phyloP scores from a whole-genome alignment of 305 asterid species.

The Plantago rigida region DNA sequence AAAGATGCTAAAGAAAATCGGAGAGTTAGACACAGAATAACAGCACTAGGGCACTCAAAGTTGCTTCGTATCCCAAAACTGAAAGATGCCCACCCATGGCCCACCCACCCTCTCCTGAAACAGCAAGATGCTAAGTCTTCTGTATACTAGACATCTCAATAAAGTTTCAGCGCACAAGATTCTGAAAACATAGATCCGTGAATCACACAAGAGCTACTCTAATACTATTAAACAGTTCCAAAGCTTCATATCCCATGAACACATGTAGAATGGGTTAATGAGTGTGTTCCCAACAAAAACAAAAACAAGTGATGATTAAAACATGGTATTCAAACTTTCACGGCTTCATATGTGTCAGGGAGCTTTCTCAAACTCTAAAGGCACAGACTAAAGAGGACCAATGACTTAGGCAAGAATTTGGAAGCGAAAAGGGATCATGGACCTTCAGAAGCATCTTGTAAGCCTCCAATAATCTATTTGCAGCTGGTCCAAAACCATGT shows the following conservation, averaged over 20 bases:
- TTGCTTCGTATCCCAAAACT: too few relatives aligned
- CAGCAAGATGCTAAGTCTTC: background rate
- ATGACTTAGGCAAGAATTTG: background rate
- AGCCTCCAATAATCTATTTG: constrained; percentile 84
- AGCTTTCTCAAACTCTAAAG: background rate
- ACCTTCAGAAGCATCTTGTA: constrained; percentile 98
- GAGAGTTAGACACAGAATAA: constrained; percentile 13
- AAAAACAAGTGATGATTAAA: too few relatives aligned
- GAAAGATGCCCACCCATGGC: too few relatives aligned
- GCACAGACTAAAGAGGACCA: too few relatives aligned
- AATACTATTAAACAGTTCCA: background rate
- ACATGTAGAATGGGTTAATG: too few relatives aligned
- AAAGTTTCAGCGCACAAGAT: background rate
- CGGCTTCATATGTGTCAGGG: too few relatives aligned
- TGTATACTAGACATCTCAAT: background rate
- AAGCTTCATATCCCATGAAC: background rate
- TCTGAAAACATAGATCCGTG: background rate
- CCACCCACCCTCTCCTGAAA: too few relatives aligned
- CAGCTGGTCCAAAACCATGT: constrained; percentile 98
- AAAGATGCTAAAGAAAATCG: constrained; percentile 6
- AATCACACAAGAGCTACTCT: background rate
- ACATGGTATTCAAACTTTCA: too few relatives aligned
- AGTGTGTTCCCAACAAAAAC: too few relatives aligned
- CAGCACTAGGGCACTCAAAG: too few relatives aligned
- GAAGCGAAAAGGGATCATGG: constrained; percentile 15